These are phyloP conservation scores for Castanea crenata DNA, from an alignment of 306 rosid species.

Conservation along the genomic window DNA sequence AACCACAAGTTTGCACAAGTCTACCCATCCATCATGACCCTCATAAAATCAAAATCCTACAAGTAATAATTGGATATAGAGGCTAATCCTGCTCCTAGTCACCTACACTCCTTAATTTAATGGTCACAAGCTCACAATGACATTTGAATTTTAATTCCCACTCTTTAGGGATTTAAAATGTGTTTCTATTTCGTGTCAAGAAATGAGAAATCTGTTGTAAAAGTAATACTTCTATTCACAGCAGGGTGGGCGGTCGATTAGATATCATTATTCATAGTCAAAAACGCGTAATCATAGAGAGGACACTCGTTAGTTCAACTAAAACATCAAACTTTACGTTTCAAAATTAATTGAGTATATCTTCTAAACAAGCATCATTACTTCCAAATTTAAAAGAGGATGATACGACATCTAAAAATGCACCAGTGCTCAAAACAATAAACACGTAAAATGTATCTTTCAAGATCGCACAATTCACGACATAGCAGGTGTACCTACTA, in stretches of 20 bases:
- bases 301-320: constrained; percentile 29
- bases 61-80: constrained; percentile 14
- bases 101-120: no score
- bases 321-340: background rate
- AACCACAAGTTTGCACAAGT: constrained; percentile 2
- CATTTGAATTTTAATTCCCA: background rate
- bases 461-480: background rate
- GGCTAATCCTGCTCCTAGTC: background rate
- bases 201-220: constrained; percentile 1
- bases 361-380: constrained; percentile 17
- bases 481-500: background rate
- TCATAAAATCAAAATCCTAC: constrained; percentile 10
- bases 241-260: constrained; percentile 1
- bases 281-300: constrained; percentile 33
- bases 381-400: background rate
- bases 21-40: constrained; percentile 26
- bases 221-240: constrained; percentile 7
- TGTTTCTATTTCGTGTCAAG: background rate
- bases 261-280: constrained; percentile 7
- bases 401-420: background rate
- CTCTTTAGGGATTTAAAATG: constrained; percentile 13
- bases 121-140: no score
- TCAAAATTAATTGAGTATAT: background rate
- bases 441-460: background rate
- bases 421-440: background rate